Evolutionary conservation across 257 asterid species (phyloP), one percentile per base, ranked within the genome.

Genomic region (Mitragyna speciosa): DNA sequence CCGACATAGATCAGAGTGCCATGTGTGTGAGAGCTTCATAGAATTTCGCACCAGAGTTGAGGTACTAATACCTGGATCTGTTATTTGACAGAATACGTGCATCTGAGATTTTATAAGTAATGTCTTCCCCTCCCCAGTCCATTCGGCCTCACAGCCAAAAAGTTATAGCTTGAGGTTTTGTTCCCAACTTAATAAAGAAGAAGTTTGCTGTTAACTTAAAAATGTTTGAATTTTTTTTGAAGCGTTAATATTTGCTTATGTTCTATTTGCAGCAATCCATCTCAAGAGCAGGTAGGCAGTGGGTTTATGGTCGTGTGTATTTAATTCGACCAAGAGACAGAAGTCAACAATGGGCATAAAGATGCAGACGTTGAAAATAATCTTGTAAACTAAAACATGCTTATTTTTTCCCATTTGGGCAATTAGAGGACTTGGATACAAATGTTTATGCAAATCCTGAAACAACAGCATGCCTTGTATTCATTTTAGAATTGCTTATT

Each of bases 281-380:
- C 82, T 83, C 94, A 31, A 86, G 87, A 83, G 94, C 92, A 79
- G 91, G 93, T 64, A 85, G 74, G 76, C 85, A 82, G 76, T 96
- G 99, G 99, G 97, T 94, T n/a, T 85, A 96, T 85, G 98, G 98
- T 2, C 98, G 99, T n/a, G 89, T 96, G 75, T 96, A 96, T 86
- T 86, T 96, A 51, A 87, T 93, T 73, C 93, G 93, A 80, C 70
- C 87, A 31, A 86, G 86, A 74, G 85, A 90, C 61, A 83, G 89
- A 87, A 87, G 78, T 33, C 93, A 91, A 85, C 85, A 89, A 84
- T 88, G 87, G 89, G 76, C 77, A 61, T 94, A 80, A 88, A 45
- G 19, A 20, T 56, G 76, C 76, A 70, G 20, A 22, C 12, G 1
- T 19, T 9, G 17, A 30, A 7, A 43, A 51, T 49, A 65, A 4